Conservation (phyloP, 129 eudicot genomes). For the Helichrysum umbraculigerum region DNA sequence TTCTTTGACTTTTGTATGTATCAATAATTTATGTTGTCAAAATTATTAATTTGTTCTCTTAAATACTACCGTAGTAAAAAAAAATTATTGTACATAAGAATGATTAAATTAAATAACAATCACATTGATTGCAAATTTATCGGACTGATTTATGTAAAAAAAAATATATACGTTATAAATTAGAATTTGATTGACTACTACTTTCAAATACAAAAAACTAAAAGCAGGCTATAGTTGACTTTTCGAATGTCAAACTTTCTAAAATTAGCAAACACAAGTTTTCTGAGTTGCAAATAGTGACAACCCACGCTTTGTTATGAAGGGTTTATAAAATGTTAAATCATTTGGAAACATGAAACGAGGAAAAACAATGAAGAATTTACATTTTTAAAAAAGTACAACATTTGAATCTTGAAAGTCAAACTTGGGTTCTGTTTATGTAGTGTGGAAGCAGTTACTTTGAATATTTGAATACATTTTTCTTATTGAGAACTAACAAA, state of each 20-base stretch:
- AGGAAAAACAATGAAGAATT: not conserved
- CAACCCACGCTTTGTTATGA: not conserved
- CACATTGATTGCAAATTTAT: not conserved
- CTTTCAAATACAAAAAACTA: not conserved
- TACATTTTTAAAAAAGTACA: not conserved
- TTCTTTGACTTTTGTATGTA: constrained; percentile 26
- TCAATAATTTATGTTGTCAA: too few species aligned
- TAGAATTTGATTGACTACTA: not conserved
- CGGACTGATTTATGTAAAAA: not conserved
- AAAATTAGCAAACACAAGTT: not conserved
- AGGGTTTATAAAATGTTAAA: not conserved
- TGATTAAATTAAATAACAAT: not conserved
- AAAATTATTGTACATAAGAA: too few species aligned
- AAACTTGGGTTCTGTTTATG: constrained; percentile 3
- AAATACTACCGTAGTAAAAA: too few species aligned
- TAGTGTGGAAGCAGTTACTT: not conserved
- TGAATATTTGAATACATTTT: not conserved
- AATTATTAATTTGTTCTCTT: not conserved
- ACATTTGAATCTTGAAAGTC: constrained; percentile 16
- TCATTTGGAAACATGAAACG: not conserved
- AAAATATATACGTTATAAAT: not conserved
- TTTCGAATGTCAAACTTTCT: not conserved
- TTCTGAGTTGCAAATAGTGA: not conserved
- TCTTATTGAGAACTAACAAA: not conserved
- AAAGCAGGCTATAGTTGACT: constrained; percentile 17